Base-by-base conservation (phyloP, 768 basidiomycete genomes). In the Suillus plorans region DNA sequence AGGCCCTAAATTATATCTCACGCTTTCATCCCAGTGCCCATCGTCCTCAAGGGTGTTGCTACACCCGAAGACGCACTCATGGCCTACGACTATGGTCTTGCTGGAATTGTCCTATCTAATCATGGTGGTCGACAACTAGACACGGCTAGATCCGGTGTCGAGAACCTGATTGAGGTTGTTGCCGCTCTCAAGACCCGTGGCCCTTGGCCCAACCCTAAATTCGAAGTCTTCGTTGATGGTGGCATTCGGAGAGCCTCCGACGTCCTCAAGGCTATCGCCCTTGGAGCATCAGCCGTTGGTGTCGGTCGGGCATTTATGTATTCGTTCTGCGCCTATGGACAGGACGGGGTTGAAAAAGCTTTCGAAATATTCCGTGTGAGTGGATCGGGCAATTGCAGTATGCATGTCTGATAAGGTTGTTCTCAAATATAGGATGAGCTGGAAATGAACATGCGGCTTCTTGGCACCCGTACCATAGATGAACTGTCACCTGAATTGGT, bases 361-460 rank as follows among this genome's bases (percentile, higher is more conserved):
- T 71, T 97, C 61, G 85, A 92, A 69, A 92, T 97, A 60, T 75
- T 96, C 55, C 83, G 84, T 68, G 92, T 90, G 70, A 63, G 85
- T 72, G 7, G 34, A 16, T 8, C 6, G 16, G 3, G 18, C 2
- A 6, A 42, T 31, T 34, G 47, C 12, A 39, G 16, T 44, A 25
- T 47, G 7, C 41, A 58, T 16, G 7, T 18, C 42, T 18, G 5
- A 61, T 16, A 31, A 47, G 22, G 52, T 67, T 14, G 69, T 28
- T 50, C 16, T 6, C 39, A 31, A 36, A 8, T 66, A 10, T 72
- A 98, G 94, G 94, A 96, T 69, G 97, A 99, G 76, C 94, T 99
- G 70, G 94, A 96, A 81, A 98, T 99, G 97, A 95, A 97, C 77
- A 85, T 98, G 86, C 89, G 96, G 18, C 81, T 99, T 2, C 77